Evolutionary conservation across 2,329 filamentous ascomycete genomes (phyloP).

Genomic region (Sporothrix inflata): DNA sequence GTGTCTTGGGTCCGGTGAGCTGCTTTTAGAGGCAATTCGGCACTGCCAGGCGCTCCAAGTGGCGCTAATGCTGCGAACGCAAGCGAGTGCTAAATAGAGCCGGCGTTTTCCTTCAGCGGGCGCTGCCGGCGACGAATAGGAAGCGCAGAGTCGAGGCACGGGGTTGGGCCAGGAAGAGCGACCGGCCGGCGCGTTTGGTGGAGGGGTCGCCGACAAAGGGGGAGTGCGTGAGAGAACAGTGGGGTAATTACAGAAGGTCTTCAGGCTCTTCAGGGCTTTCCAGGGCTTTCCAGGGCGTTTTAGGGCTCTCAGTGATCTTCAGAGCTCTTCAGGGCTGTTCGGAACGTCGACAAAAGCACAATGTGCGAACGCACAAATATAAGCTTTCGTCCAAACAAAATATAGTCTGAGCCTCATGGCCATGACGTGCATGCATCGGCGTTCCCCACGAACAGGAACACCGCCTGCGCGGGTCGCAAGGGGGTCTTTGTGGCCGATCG

Average conservation of each 20-base stretch:
- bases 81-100: neutral
- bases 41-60: neutral
- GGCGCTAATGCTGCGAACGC: conserved; percentile 9
- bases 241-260: neutral
- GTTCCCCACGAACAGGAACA: conserved; percentile 23
- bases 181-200: neutral
- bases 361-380: neutral
- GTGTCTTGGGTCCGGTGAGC: neutral
- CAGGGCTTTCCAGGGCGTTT: neutral
- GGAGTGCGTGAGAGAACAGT: neutral
- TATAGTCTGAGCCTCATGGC: conserved; percentile 16
- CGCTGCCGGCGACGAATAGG: conserved; percentile 14
- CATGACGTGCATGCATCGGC: conserved; percentile 24
- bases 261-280: neutral
- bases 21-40: neutral
- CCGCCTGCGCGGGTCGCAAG: conserved; percentile 24
- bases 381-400: neutral
- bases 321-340: neutral
- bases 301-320: neutral
- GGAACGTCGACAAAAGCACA: too few relatives aligned
- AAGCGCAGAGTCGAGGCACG: conserved; percentile 22
- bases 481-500: conserved; percentile 21
- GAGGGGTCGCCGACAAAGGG: neutral
- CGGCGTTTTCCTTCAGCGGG: conserved; percentile 15
- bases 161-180: conserved; percentile 7